Base-by-base conservation (phyloP, 768 basidiomycete species). In the Amanita exitialis region DNA sequence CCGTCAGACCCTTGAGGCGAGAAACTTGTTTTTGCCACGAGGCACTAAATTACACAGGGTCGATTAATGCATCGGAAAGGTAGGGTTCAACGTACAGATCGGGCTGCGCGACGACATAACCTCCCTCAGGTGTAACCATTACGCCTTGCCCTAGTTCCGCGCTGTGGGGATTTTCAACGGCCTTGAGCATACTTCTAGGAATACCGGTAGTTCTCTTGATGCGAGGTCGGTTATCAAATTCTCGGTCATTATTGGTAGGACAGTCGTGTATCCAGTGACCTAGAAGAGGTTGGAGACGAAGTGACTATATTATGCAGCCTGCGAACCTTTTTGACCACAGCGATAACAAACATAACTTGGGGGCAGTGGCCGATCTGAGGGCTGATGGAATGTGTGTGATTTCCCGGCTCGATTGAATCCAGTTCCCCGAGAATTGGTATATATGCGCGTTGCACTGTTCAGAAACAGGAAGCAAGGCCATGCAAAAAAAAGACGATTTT, bases 231-330 rank as follows among this genome's bases (percentile, higher is more conserved):
- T 98, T 86, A 66, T 95, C 91, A 57, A 85, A 96, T 44, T 94
- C 91, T 46, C 91, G 86, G 62, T 99, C 91, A 59, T 86, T 93
- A 64, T 97, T 97, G 5, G 93, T 96, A 1, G 96, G 96, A 64
- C 96, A 99, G 56, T 96, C 90, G 63, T 99, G 94, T 56, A 99
- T 99, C 96, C 96, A 99, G 62, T 99, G 96, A 36, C 96, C 95
- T 64, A 16, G 47, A 59, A 39, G 34, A 34, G 9, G 28, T 38
- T 25, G 47, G 34, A 20, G 18, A 25, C n/a, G 20, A 35, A 44
- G 35, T 38, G 32, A 20, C 16, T 23, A 20, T 10, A 44, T 27
- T 34, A 38, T 23, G 23, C 41, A 43, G 44, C 35, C 36, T 47
- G 56, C 73, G 47, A 64, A 87, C 94, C 96, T 82, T 96, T 95